A percentile compares a stretch with the other conserved stretches of the same genome.
Conservation (phyloP, 805 yeast genomes). For the Saccharomycopsis javanensis region DNA sequence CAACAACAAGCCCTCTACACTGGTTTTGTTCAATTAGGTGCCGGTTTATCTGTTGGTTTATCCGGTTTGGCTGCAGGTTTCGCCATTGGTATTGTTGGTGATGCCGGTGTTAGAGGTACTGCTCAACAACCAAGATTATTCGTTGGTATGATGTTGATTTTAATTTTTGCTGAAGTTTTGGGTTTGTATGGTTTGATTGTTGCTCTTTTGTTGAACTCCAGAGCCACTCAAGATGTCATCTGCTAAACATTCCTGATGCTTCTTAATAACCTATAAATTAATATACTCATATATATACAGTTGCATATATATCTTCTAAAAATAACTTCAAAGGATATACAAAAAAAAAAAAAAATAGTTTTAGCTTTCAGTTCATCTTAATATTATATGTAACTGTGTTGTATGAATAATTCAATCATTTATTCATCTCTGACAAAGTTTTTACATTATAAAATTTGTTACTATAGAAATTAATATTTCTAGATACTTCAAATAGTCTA, state of each 20-base stretch:
- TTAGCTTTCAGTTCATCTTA: neutral
- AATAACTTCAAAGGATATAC: neutral
- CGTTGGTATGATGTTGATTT: slow-evolving; percentile 96
- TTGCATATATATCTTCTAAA: neutral
- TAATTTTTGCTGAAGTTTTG: slow-evolving; percentile 97
- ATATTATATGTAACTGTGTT: too few relatives aligned
- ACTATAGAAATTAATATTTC: too few relatives aligned
- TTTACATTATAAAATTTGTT: too few relatives aligned
- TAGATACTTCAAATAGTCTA: too few relatives aligned
- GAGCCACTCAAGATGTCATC: slow-evolving; percentile 86
- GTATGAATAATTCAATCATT: too few relatives aligned
- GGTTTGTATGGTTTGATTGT: slow-evolving; percentile 98
- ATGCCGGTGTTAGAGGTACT: slow-evolving; percentile 97
- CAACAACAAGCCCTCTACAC: slow-evolving; percentile 92
- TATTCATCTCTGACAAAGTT: too few relatives aligned
- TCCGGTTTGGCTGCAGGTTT: slow-evolving; percentile 98
- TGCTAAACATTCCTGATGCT: slow-evolving; percentile 39
- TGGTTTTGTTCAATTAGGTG: slow-evolving; percentile 96
- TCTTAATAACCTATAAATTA: neutral
- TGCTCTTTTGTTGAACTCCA: slow-evolving; percentile 93
- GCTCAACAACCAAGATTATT: slow-evolving; percentile 97
- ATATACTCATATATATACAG: neutral
- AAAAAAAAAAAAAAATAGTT: neutral
- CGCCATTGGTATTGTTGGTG: slow-evolving; percentile 99
- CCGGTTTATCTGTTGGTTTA: slow-evolving; percentile 94